phyloP scores from a whole-genome alignment of 2,329 filamentous ascomycete genomes.

The Capronia epimyces region DNA sequence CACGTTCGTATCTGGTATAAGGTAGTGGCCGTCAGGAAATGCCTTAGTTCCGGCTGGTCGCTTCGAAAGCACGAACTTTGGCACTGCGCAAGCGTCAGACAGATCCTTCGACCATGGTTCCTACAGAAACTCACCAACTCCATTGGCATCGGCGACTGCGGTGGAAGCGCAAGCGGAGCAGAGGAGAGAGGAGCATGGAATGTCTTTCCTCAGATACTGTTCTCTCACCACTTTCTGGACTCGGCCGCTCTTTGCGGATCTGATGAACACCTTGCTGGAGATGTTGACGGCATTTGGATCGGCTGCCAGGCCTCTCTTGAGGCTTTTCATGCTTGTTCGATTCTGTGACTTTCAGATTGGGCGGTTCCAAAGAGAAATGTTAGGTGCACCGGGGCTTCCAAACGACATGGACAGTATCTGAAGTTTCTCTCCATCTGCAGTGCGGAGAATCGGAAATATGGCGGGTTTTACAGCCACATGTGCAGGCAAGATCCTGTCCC shows the following conservation, averaged over 20 bases:
- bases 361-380: not conserved
- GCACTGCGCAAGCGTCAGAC: slow-evolving; percentile 48
- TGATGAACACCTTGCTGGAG: slow-evolving; percentile 91
- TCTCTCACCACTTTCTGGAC: slow-evolving; percentile 98
- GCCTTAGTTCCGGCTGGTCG: slow-evolving; percentile 75
- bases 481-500: not conserved
- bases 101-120: slow-evolving; percentile 10
- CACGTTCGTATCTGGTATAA: slow-evolving; percentile 93
- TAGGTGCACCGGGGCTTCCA: slow-evolving; percentile 8
- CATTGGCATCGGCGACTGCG: slow-evolving; percentile 73
- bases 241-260: slow-evolving; percentile 91
- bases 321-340: slow-evolving; percentile 51
- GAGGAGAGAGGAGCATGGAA: slow-evolving; percentile 89
- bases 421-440: not conserved
- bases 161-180: slow-evolving; percentile 69
- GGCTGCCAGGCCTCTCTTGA: slow-evolving; percentile 53
- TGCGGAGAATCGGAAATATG: not conserved
- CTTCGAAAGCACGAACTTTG: slow-evolving; percentile 82
- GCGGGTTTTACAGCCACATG: not conserved
- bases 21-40: slow-evolving; percentile 84
- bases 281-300: slow-evolving; percentile 64
- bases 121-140: slow-evolving; percentile 55
- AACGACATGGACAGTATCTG: not conserved
- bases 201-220: slow-evolving; percentile 91
- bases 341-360: not conserved